Percentiles rank a stretch among this genome's conserved stretches.
phyloP scores from a whole-genome alignment of 2,329 filamentous ascomycete genomes.

The Xylaria sp. region DNA sequence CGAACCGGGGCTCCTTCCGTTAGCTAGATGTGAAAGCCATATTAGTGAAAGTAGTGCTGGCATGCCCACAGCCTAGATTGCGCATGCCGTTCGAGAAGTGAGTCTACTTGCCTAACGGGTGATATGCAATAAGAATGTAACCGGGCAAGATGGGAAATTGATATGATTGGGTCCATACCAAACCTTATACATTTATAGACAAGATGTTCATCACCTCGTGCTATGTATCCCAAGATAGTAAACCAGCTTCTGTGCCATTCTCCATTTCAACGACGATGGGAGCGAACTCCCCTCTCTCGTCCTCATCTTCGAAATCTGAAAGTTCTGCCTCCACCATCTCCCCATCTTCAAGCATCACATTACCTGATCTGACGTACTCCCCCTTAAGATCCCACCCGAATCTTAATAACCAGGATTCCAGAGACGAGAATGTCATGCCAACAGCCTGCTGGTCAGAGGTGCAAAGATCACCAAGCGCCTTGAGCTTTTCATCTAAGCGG shows the following conservation, averaged over 20 bases:
- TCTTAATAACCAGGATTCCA: slow-evolving; percentile 61
- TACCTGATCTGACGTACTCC: slow-evolving; percentile 61
- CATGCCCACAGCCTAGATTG: no score
- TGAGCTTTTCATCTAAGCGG: slow-evolving; percentile 61
- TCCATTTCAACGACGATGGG: slow-evolving; percentile 66
- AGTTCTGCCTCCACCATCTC: slow-evolving; percentile 61
- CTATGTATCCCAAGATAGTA: slow-evolving; percentile 60
- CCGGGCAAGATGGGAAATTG: no score
- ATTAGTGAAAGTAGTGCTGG: no score
- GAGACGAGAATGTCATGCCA: slow-evolving; percentile 60
- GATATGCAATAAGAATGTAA: no score
- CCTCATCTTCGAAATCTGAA: slow-evolving; percentile 64
- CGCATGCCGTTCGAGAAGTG: no score
- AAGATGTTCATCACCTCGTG: neutral
- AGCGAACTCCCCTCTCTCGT: slow-evolving; percentile 64
- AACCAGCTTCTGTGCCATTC: slow-evolving; percentile 61
- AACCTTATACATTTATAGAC: no score
- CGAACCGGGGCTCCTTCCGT: no score
- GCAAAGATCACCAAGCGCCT: slow-evolving; percentile 50
- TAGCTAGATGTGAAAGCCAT: no score
- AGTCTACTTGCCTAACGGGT: no score
- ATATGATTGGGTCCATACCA: no score
- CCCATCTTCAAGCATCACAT: slow-evolving; percentile 64
- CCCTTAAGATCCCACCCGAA: slow-evolving; percentile 67
- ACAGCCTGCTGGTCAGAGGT: slow-evolving; percentile 58